Conservation (phyloP, 2,329 filamentous ascomycete species). For the Pyrenophora graminea region DNA sequence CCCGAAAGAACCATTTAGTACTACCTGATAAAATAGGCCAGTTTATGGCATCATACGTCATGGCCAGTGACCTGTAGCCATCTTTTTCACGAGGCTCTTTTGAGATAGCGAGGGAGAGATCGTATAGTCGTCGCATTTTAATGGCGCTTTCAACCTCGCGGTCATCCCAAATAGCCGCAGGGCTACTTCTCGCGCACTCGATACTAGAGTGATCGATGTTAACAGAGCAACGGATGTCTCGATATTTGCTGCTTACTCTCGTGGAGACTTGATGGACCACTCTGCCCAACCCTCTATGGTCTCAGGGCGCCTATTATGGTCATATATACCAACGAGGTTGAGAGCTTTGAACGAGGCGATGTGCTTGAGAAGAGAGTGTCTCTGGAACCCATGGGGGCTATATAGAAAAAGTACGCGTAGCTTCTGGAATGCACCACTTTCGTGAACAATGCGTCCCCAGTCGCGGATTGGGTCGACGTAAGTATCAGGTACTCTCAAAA, state of each 20-base stretch:
- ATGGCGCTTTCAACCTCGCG: slow-evolving; percentile 7
- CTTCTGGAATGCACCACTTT: slow-evolving; percentile 23
- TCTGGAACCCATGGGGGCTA: slow-evolving; percentile 10
- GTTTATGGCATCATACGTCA: slow-evolving; percentile 2
- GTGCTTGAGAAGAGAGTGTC: slow-evolving; percentile 6
- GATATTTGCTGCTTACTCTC: not conserved
- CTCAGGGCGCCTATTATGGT: not conserved
- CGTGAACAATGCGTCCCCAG: slow-evolving; percentile 26
- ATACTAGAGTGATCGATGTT: not conserved
- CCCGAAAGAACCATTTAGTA: slow-evolving; percentile 15
- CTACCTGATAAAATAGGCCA: not conserved
- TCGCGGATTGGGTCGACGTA: slow-evolving; percentile 13
- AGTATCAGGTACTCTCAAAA: not conserved
- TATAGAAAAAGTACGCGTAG: slow-evolving; percentile 22
- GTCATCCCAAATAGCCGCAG: slow-evolving; percentile 8
- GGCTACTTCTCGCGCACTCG: not conserved
- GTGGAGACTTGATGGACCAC: slow-evolving; percentile 3
- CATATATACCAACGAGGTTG: slow-evolving; percentile 17
- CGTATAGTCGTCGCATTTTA: slow-evolving; percentile 22
- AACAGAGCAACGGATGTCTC: not conserved
- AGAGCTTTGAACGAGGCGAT: slow-evolving; percentile 22
- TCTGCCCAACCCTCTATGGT: not conserved
- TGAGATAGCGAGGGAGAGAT: slow-evolving; percentile 5
- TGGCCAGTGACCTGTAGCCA: slow-evolving; percentile 5
- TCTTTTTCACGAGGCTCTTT: not conserved